phyloP scores from a whole-genome alignment of 176 grass and related monocot species.

The Musa schizocarpa region DNA sequence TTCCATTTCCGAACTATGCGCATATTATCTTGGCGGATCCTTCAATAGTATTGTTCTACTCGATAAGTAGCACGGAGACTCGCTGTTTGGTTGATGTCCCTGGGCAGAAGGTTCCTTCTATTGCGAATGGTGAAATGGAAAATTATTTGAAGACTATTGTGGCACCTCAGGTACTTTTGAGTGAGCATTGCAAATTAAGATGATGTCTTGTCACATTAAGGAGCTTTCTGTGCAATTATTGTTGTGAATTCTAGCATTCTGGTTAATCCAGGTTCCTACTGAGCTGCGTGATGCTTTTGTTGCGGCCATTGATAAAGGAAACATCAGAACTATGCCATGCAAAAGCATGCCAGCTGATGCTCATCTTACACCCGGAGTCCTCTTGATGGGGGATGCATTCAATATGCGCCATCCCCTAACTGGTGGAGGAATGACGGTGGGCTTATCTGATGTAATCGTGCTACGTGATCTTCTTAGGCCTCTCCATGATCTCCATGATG shows the following conservation, averaged over 20 bases:
- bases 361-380: conserved; percentile 76
- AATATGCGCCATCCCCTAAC: conserved; percentile 94
- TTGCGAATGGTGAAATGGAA: conserved; percentile 79
- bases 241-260: no score
- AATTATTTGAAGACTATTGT: conserved; percentile 88
- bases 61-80: conserved; percentile 84
- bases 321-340: no score
- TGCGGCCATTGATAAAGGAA: no score
- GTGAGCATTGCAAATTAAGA: no score
- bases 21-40: conserved; percentile 96
- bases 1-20: conserved; percentile 70
- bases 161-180: conserved; percentile 64
- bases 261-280: no score
- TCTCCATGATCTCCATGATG: conserved; percentile 50
- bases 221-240: no score
- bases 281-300: no score
- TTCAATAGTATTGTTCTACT: conserved; percentile 80
- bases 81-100: conserved; percentile 91
- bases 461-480: conserved; percentile 76
- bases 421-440: conserved; percentile 93
- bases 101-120: conserved; percentile 89
- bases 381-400: conserved; percentile 96
- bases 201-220: background rate
- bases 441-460: conserved; percentile 78
- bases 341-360: conserved; percentile 31